Evolutionary conservation across 2,329 filamentous ascomycete genomes (phyloP).

Genomic region (Lachnellula subtilissima): DNA sequence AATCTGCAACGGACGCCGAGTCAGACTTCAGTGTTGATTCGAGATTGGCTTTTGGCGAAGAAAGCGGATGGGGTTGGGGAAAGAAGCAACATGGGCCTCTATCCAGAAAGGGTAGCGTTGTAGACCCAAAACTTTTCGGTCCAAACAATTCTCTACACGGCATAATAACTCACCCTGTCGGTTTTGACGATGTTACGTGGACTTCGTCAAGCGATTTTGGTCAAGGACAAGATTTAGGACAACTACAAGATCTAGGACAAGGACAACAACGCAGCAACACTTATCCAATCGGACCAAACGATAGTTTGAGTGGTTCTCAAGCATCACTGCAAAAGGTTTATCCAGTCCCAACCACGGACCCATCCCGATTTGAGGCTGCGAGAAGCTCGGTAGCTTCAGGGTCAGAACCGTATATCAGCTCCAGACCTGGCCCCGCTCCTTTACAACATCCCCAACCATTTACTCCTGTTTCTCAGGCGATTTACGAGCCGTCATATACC

Average conservation of each 20-base stretch:
- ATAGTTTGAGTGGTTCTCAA: constrained; percentile 36
- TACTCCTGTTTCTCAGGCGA: constrained; percentile 62
- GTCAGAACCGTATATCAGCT: constrained; percentile 37
- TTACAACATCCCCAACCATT: constrained; percentile 85
- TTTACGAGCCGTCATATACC: constrained; percentile 52
- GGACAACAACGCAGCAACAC: constrained; percentile 8
- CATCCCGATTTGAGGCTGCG: constrained; percentile 54
- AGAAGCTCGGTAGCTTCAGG: constrained; percentile 45
- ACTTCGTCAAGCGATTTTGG: constrained; percentile 28
- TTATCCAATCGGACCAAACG: constrained; percentile 16
- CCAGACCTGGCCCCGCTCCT: constrained; percentile 56
- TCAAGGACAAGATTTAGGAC: constrained; percentile 2
- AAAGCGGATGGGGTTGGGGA: constrained; percentile 34
- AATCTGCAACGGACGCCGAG: constrained; percentile 52
- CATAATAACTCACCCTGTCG: constrained; percentile 50
- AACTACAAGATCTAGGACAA: too few relatives aligned
- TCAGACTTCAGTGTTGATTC: constrained; percentile 48
- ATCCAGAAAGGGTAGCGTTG: constrained; percentile 44
- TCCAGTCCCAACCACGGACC: constrained; percentile 62
- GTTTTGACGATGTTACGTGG: constrained; percentile 43
- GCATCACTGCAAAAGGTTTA: constrained; percentile 58
- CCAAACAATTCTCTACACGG: constrained; percentile 57
- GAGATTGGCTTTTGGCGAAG: constrained; percentile 55
- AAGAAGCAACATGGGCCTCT: constrained; percentile 27
- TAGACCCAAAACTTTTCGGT: constrained; percentile 55